phyloP scores from a whole-genome alignment of 441 rosid species.

The Rhodomyrtus psidioides region DNA sequence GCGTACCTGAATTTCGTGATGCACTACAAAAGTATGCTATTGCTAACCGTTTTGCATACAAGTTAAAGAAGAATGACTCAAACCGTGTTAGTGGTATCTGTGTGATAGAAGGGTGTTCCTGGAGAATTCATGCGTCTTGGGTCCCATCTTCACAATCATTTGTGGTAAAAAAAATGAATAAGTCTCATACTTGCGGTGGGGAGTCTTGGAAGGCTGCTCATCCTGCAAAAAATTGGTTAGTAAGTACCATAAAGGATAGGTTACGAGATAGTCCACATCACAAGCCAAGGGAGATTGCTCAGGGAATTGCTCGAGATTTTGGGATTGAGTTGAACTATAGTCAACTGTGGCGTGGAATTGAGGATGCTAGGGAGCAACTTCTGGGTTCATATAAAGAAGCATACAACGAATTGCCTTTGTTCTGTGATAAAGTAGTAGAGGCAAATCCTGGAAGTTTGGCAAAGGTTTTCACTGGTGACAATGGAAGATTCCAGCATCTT shows the following conservation, averaged over 20 bases:
- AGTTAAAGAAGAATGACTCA: slow-evolving; percentile 72
- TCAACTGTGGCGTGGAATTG: slow-evolving; percentile 84
- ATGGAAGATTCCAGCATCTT: slow-evolving; percentile 61
- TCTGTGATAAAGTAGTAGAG: slow-evolving; percentile 51
- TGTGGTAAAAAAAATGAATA: slow-evolving; percentile 56
- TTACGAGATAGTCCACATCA: slow-evolving; percentile 65
- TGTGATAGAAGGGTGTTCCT: slow-evolving; percentile 62
- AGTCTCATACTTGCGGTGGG: slow-evolving; percentile 67
- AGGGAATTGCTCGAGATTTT: slow-evolving; percentile 56
- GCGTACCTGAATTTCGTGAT: slow-evolving; percentile 77
- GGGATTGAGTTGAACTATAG: slow-evolving; percentile 71
- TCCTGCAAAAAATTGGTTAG: slow-evolving; percentile 83
- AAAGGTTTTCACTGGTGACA: slow-evolving; percentile 46
- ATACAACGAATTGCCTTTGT: slow-evolving; percentile 61
- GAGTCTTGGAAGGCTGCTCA: slow-evolving; percentile 81
- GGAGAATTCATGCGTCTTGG: slow-evolving; percentile 87
- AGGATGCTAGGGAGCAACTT: slow-evolving; percentile 80
- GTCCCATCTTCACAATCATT: slow-evolving; percentile 60
- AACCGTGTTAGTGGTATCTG: slow-evolving; percentile 76
- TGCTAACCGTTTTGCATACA: slow-evolving; percentile 74
- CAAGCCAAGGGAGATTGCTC: slow-evolving; percentile 77
- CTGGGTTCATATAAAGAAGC: slow-evolving; percentile 80
- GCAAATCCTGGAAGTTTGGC: slow-evolving; percentile 72
- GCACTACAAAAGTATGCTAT: slow-evolving; percentile 81
- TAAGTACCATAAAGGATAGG: slow-evolving; percentile 72